These are phyloP conservation scores for Corylus heterophylla DNA, from an alignment of 306 rosid species.

Conservation along the genomic window DNA sequence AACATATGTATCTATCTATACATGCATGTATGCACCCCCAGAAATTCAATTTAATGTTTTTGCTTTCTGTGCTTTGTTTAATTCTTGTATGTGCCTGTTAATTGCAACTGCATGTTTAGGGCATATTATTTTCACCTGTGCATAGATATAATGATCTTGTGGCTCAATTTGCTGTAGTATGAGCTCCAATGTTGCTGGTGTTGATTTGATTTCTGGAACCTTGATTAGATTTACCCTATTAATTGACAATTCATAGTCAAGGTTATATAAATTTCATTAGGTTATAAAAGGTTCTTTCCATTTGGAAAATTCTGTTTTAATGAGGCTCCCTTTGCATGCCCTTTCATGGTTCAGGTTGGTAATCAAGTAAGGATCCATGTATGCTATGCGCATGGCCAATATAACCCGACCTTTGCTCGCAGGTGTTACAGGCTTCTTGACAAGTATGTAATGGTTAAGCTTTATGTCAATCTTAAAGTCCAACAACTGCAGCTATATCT, in stretches of 20 bases:
- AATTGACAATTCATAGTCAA: neutral
- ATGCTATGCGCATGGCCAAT: conserved; percentile 92
- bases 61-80: neutral
- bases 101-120: neutral
- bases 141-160: neutral
- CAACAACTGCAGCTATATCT: conserved; percentile 7
- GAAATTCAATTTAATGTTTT: neutral
- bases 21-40: neutral
- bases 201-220: neutral
- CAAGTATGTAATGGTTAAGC: conserved; percentile 60
- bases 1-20: neutral
- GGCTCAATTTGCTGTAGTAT: neutral
- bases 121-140: neutral
- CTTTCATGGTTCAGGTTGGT: conserved; percentile 64
- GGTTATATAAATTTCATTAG: neutral
- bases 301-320: neutral
- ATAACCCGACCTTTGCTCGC: conserved; percentile 74
- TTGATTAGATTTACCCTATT: neutral
- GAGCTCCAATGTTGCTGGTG: neutral
- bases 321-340: conserved; percentile 1
- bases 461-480: conserved; percentile 23
- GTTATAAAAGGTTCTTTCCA: conserved; percentile 2
- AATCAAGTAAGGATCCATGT: conserved; percentile 96
- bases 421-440: conserved; percentile 98
- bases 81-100: neutral